Percentiles rank a stretch among this genome's conserved stretches.
phyloP scores from a whole-genome alignment of 768 basidiomycete genomes.

The Leucocoprinus sp. region DNA sequence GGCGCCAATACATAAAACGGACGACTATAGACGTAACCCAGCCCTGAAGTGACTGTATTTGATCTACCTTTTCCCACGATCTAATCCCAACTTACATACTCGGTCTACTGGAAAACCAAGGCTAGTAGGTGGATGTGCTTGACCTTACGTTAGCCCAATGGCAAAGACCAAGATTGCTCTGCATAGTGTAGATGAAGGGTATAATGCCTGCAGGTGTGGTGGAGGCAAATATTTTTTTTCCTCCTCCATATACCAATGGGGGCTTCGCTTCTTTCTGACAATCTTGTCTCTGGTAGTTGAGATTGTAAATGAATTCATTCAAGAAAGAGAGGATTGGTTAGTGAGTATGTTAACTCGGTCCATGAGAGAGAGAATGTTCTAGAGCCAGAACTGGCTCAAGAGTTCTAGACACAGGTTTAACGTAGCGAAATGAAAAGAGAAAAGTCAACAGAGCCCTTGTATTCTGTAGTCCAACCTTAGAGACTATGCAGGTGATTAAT shows the following conservation, averaged over 20 bases:
- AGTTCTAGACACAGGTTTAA: too few species aligned
- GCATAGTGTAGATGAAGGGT: conserved; percentile 37
- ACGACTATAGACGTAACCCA: conserved; percentile 16
- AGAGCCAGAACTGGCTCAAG: too few species aligned
- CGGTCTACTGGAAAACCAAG: conserved; percentile 61
- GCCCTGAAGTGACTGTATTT: conserved; percentile 27
- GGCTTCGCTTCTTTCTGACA: conserved; percentile 58
- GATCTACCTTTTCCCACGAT: conserved; percentile 18
- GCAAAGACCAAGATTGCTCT: conserved; percentile 61
- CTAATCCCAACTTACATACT: conserved; percentile 37
- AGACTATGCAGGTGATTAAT: too few species aligned
- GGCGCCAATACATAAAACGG: neutral
- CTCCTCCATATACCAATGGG: conserved; percentile 23
- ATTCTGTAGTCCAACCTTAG: too few species aligned
- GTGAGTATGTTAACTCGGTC: too few species aligned
- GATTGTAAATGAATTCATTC: neutral
- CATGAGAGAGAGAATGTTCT: too few species aligned
- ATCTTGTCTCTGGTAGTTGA: conserved; percentile 9
- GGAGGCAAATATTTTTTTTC: conserved; percentile 7
- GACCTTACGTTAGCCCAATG: conserved; percentile 61
- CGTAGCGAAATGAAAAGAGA: too few species aligned
- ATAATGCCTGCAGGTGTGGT: conserved; percentile 53
- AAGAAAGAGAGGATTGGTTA: neutral
- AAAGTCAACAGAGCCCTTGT: too few species aligned
- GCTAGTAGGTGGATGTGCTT: conserved; percentile 37